Base-by-base conservation (phyloP, 805 yeast genomes). In the Wickerhamomyces canadensis region DNA sequence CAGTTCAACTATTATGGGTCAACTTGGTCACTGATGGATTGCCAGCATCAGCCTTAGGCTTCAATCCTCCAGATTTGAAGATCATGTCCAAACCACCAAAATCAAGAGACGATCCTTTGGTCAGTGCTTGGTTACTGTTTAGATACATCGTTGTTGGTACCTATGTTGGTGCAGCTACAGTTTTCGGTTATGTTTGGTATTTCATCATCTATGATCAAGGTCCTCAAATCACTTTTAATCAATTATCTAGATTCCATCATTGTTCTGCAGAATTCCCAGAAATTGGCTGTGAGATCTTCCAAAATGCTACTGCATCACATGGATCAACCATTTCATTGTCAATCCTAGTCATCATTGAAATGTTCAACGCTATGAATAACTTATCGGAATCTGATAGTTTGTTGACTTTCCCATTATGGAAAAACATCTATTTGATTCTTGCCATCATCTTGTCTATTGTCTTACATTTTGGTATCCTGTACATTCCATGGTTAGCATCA, bases 1-100 rank as follows among this genome's bases (percentile, higher is more conserved):
- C 80, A 5, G 78, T 74, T 25, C 79, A 74, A 52, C 67, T 72
- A 9, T 61, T 74, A 45, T 74, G 79, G 79, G 72, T 74, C 39
- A 66, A 74, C 43, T 67, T 74, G 27, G 76, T 74, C 14, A 74
- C 80, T 14, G 76, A 76, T 34, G 76, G 79, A 35, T 62, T 74
- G 53, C 80, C 80, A 33, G 79, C 79, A 19, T 73, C 77, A 58
- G 80, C 79, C 0, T 61, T 74, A 44, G 78, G 79, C 10, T 64
- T 64, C 52, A 65, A 64, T 37, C 70, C 70, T 4, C 65, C 69
- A 8, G 68, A 64, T 35, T 42, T 52, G 35, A 60, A 55, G 27
- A 60, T 59, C 38, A 64, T 64, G 70, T 43, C 48, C 4, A 51
- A 64, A 26, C 57, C 55, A n/a, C 70, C 69, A 16, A 58, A 64